Conservation (phyloP, 2,329 filamentous ascomycete species). For the Rutstroemia sp. region DNA sequence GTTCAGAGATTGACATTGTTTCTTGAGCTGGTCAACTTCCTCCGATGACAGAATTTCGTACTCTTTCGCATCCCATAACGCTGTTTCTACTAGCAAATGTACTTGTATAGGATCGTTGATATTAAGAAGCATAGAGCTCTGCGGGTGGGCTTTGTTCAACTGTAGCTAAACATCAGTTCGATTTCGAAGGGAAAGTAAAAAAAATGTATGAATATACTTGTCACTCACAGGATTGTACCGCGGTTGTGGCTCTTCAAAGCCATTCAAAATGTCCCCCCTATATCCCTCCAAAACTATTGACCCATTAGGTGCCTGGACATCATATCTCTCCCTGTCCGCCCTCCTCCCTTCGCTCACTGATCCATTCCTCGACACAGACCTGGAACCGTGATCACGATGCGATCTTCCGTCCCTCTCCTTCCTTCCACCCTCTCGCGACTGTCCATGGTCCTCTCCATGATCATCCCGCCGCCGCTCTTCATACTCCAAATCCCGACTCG, state of each 20-base stretch:
- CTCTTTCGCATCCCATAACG: slow-evolving; percentile 76
- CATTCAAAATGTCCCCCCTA: slow-evolving; percentile 44
- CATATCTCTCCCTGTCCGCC: not conserved
- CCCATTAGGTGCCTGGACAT: slow-evolving; percentile 3
- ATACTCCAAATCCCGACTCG: slow-evolving; percentile 3
- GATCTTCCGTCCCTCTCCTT: not conserved
- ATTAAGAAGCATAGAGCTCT: slow-evolving; percentile 51
- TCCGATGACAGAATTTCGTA: slow-evolving; percentile 85
- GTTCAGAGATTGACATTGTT: slow-evolving; percentile 65
- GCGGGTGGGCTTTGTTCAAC: slow-evolving; percentile 44
- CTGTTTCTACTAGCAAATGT: slow-evolving; percentile 89
- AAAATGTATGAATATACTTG: not conserved
- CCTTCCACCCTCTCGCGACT: not conserved
- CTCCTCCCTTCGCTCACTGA: not conserved
- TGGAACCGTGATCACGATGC: not conserved
- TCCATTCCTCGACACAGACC: not conserved
- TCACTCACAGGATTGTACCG: slow-evolving; percentile 48
- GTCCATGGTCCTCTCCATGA: not conserved
- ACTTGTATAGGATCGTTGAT: slow-evolving; percentile 71
- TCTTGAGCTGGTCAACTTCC: slow-evolving; percentile 87
- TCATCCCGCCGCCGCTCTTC: not conserved
- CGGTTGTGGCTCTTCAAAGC: slow-evolving; percentile 46
- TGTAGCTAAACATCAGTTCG: slow-evolving; percentile 25
- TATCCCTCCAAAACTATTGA: slow-evolving; percentile 52
- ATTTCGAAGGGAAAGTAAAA: not conserved